These are phyloP conservation scores for Aegilops bicornis DNA, from an alignment of 176 grass and related monocot genomes.

Conservation along the genomic window DNA sequence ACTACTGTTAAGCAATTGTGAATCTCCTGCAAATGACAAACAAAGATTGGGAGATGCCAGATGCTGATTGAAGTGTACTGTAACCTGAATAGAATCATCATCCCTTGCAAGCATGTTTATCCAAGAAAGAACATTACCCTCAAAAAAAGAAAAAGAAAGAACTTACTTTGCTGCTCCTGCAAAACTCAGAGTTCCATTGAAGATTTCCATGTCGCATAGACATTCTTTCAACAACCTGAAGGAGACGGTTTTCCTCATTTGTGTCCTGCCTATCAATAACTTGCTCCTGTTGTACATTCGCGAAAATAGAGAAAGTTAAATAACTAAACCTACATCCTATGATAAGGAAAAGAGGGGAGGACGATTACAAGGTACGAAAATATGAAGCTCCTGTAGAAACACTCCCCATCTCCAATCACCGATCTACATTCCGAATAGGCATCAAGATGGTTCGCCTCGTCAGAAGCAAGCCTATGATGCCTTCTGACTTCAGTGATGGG, in stretches of 20 bases:
- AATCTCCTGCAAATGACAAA: constrained; percentile 33
- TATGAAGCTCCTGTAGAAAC: constrained; percentile 57
- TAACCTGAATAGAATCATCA: constrained; percentile 20
- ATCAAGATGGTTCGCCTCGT: background rate
- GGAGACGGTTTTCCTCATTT: constrained; percentile 31
- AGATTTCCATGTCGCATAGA: background rate
- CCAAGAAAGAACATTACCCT: background rate
- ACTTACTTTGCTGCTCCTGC: constrained; percentile 15
- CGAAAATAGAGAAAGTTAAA: constrained; percentile 11
- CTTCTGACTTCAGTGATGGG: background rate
- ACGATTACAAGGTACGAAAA: constrained; percentile 46
- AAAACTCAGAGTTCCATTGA: constrained; percentile 17
- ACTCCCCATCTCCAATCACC: constrained; percentile 35
- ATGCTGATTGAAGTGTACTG: background rate
- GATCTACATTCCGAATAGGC: constrained; percentile 7
- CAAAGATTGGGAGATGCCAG: constrained; percentile 6
- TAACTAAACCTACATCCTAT: constrained; percentile 10
- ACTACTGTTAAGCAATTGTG: constrained; percentile 16
- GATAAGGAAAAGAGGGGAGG: constrained; percentile 2
- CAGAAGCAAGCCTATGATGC: background rate
- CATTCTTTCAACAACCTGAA: constrained; percentile 27
- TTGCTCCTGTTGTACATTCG: constrained; percentile 37
- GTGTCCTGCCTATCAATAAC: constrained; percentile 41
- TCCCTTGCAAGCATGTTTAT: background rate
- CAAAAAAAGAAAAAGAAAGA: background rate